Evolutionary conservation across 2,329 filamentous ascomycete genomes (phyloP), one percentile per base, ranked within the genome.

Genomic region (Nemania diffusa): DNA sequence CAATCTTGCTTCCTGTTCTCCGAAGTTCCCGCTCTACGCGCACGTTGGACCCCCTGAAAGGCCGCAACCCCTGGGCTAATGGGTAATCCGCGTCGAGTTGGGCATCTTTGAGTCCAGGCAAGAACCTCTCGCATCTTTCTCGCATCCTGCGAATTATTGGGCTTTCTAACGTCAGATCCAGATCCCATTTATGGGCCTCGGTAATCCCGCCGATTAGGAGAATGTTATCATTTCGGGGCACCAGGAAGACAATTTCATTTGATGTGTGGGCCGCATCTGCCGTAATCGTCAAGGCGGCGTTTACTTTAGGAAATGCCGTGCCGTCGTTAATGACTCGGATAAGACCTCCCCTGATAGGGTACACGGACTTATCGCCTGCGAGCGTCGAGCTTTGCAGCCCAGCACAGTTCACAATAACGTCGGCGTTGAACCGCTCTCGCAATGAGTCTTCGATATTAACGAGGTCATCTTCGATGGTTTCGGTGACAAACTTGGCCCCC

Each of bases 291-390:
- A 84, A 70, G 15, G 81, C 79, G 11, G 78, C 74, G 7, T 79
- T 74, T 22, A 84, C 71, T 68, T 81, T 80, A 5, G 81, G 79
- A 64, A 83, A 84, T 48, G 73, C 73, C 6, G 68, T 74, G 29
- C 82, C 82, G 58, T 83, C 80, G 69, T 84, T 85, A 72, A 82
- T 77, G 69, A 83, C 80, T 44, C 82, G 79, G 55, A 83, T 76
- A 5, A 84, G 74, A 4, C 74, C 82, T 22, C 82, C 82, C 5
- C 81, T 78, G 62, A 84, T 77, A 1, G 81, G 81, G 69, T 82
- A 84, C 64, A 78, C 78, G 5, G 73, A 75, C n/a, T 74, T 59
- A 64, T 82, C 80, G 20, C 76, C 78, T 0, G 80, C 81, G 1
- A 81, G 72, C n/a, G 77, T 74, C 13, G 71, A 71, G 42, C 74